Evolutionary conservation across 495 filamentous ascomycete genomes (phyloP), one percentile per base, ranked within the genome.

Genomic region (Neurospora sp.): DNA sequence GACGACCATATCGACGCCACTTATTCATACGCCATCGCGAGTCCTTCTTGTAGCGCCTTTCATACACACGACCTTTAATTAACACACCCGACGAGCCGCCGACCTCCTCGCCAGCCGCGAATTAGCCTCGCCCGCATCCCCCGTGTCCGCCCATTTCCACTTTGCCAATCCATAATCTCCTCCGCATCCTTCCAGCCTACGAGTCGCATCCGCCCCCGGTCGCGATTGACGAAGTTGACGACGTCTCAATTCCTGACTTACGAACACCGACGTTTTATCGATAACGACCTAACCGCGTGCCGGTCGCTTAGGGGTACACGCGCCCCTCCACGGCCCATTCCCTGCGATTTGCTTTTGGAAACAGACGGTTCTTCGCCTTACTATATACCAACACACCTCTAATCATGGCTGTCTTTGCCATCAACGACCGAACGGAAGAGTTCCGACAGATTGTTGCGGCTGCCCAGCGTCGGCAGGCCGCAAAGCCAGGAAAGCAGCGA

Each of bases 391-490:
- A 39, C 20, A 72, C 31, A 60, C 12, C 70, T 40, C 35, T 74
- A 79, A 77, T 69, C 20, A 88, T 88, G 86, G 87, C 85, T 66
- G 83, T 87, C 77, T 71, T 82, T 20, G 94, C 93, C 60, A 97
- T 98, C 83, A 96, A 99, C 87, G 96, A 99, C 84, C 93, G 96
- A 77, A 99, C 96, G 72, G 87, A 87, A 80, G 96, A 99, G 85
- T 99, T 99, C 85, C 91, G 91, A 77, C 90, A 93, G 75, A 94
- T 98, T 80, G 88, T 98, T 70, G 86, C 87, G 23, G 93, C 94
- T 78, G 92, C 92, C 72, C 93, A 97, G 82, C 91, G 90, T 77
- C 88, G 90, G 54, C 87, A 92, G 72, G 86, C 88, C 16, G 83
- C 89, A 1, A 96, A 93, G 83, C 86, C 91, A 42, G 90, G 91